Conservation (phyloP, 305 asterid genomes). For the Solanum hybrid region DNA sequence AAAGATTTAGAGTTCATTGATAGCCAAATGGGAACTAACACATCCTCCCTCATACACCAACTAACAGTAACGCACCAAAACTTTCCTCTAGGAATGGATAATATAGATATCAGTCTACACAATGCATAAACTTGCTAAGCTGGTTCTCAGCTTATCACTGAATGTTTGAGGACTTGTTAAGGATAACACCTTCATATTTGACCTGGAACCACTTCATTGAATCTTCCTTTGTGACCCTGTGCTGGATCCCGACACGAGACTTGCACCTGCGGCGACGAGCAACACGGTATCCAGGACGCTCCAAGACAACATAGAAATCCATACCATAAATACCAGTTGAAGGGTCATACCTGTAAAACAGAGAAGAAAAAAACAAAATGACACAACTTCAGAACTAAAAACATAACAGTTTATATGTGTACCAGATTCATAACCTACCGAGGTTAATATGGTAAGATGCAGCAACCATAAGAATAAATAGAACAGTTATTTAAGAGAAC, state of each 20-base stretch:
- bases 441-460: neutral
- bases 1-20: neutral
- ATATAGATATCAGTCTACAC: neutral
- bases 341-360: conserved; percentile 60
- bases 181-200: conserved; percentile 88
- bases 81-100: neutral
- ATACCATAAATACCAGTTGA: conserved; percentile 94
- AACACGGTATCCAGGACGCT: conserved; percentile 91
- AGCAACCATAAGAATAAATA: neutral
- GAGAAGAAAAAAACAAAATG: neutral
- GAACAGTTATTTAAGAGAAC: neutral
- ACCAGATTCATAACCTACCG: neutral
- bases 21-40: neutral
- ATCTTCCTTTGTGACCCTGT: conserved; percentile 86
- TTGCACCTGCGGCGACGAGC: conserved; percentile 97
- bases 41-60: neutral
- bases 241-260: conserved; percentile 86
- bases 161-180: conserved; percentile 76
- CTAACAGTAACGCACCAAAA: neutral
- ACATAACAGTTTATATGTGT: neutral
- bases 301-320: conserved; percentile 88
- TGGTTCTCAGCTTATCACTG: conserved; percentile 15
- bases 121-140: conserved; percentile 6
- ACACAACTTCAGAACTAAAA: neutral
- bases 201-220: conserved; percentile 98